Evolutionary conservation across 805 yeast species (phyloP), one percentile per base, ranked within the genome.

Genomic region (Metschnikowia picachoensis): DNA sequence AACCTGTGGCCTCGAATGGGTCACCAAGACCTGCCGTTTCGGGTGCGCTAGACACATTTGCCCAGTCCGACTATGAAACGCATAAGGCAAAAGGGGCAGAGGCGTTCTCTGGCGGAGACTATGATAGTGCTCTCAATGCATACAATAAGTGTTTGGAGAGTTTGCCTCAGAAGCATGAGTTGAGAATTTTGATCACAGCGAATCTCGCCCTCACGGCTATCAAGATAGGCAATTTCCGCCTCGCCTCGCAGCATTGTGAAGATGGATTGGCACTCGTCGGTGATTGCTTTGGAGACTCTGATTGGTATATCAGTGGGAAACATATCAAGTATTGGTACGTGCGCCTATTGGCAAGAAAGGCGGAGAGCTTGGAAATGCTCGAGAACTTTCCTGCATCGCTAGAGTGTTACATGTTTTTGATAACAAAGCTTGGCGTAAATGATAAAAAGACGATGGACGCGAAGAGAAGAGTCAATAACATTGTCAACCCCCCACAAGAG

Each of bases 71-170:
- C 67, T 55, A 82, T 68, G 68, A 71, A 8, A 76, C 74, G 20
- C 68, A 73, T 28, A 79, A 81, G 49, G 65, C 64, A 8, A 73
- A 73, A 25, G 99, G 90, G 6, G 68, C 79, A 7, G 74, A 73
- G 14, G 74, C 81, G 1, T 94, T 82, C 68, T 78, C 79, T 46
- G 76, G 80, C n/a, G 99, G 99, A 15, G 92, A 94, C 61, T 94
- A 85, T 61, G 62, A 80, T 4, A 60, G 68, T 4, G 91, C 99
- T 0, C 68, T 79, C 12, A 74, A 68, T 28, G 72, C 74, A 44
- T 94, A 87, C 60, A 72, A 78, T 30, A 68, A 76, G 35, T 69
- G 80, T 39, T 56, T 74, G 27, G 48, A 56, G 12, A 58, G 79
- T 3, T 67, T 90, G 2, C 95, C 96, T 0, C 53, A 59, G 1